phyloP scores from a whole-genome alignment of 2,329 filamentous ascomycete species.

The Pyrenophora tritici-repentis region DNA sequence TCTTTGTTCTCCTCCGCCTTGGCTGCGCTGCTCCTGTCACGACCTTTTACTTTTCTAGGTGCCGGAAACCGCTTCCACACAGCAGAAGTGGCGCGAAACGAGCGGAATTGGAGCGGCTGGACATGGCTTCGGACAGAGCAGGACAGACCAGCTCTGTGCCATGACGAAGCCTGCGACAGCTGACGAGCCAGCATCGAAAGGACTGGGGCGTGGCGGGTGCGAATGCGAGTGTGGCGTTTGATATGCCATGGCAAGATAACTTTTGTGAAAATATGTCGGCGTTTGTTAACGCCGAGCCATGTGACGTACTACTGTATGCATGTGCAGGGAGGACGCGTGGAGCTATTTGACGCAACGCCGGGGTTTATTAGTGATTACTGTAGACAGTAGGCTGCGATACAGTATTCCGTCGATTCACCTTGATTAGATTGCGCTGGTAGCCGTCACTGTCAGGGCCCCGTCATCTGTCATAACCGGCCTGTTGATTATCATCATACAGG shows the following conservation, averaged over 20 bases:
- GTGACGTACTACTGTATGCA: slow-evolving; percentile 1
- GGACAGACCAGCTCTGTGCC: slow-evolving; percentile 27
- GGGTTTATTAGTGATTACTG: too few relatives aligned
- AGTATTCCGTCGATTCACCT: background rate
- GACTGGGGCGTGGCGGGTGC: background rate
- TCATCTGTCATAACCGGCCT: too few relatives aligned
- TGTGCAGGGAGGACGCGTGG: background rate
- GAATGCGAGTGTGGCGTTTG: slow-evolving; percentile 3
- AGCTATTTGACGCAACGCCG: background rate
- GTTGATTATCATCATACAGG: too few relatives aligned
- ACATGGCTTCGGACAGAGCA: slow-evolving; percentile 23
- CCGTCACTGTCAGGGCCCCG: too few relatives aligned
- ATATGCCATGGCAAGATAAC: slow-evolving; percentile 1
- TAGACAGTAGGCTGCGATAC: too few relatives aligned
- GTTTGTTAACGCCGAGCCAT: slow-evolving; percentile 14
- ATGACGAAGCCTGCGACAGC: slow-evolving; percentile 26
- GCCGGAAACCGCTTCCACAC: slow-evolving; percentile 2
- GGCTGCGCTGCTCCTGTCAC: background rate
- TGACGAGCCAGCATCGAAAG: slow-evolving; percentile 35
- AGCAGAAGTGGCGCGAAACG: slow-evolving; percentile 22
- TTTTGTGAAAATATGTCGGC: slow-evolving; percentile 13
- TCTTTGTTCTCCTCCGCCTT: background rate
- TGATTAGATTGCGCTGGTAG: background rate
- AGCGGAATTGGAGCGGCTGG: slow-evolving; percentile 13
- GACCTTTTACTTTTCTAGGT: background rate